Evolutionary conservation across 257 asterid genomes (phyloP).

Genomic region (Nyctanthes arbortristis): DNA sequence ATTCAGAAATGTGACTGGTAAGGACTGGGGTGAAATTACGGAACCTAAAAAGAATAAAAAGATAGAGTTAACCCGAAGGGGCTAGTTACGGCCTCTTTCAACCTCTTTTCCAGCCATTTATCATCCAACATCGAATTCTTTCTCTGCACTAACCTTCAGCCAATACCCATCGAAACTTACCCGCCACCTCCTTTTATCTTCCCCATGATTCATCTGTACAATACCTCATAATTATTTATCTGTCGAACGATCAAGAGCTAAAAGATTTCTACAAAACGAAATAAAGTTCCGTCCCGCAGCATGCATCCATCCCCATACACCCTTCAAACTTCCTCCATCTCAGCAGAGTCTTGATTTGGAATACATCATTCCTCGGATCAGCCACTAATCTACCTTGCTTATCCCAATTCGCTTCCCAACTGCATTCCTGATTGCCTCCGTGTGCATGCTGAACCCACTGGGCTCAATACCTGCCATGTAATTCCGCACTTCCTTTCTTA

Average conservation of each 20-base stretch:
- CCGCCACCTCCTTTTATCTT: neutral
- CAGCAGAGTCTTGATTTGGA: neutral
- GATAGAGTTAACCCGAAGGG: too few species aligned
- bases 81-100: too few species aligned
- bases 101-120: neutral
- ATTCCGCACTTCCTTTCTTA: constrained; percentile 66
- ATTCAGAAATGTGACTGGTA: too few species aligned
- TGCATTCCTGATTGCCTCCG: constrained; percentile 62
- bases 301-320: neutral
- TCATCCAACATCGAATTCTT: neutral
- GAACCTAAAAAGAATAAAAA: too few species aligned
- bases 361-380: neutral
- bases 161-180: too few species aligned
- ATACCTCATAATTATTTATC: constrained; percentile 45
- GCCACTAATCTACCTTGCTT: constrained; percentile 58
- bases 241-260: constrained; percentile 23
- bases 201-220: constrained; percentile 39
- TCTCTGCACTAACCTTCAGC: neutral
- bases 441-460: constrained; percentile 42
- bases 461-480: constrained; percentile 64
- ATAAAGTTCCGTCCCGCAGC: neutral
- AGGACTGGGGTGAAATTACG: too few species aligned
- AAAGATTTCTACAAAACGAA: constrained; percentile 20
- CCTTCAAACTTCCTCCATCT: neutral
- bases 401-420: constrained; percentile 73